Evolutionary conservation across 1,284 basidiomycete species (phyloP).

Genomic region (Caloboletus firmus): DNA sequence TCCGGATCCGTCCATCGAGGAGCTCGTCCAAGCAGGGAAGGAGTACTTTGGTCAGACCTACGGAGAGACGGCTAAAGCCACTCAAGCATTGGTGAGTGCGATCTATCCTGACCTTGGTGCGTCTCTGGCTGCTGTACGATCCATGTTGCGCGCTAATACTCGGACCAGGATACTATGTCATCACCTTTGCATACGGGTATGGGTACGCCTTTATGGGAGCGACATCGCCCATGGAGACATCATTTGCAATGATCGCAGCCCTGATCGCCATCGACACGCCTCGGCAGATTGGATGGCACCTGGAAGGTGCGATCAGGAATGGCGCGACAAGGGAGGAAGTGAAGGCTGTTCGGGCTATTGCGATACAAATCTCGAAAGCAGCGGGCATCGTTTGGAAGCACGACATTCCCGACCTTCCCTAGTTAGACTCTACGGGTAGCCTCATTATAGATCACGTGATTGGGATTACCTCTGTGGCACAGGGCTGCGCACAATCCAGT

Average conservation of each 20-base stretch:
- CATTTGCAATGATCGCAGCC: constrained; percentile 37
- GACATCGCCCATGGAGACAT: constrained; percentile 33
- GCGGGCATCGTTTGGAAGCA: constrained; percentile 23
- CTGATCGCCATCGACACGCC: constrained; percentile 38
- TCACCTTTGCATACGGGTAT: constrained; percentile 33
- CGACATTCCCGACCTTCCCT: constrained; percentile 14
- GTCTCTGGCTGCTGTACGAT: not conserved
- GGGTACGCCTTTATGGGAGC: constrained; percentile 28
- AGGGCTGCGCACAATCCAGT: too few relatives aligned
- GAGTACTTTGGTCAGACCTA: constrained; percentile 48
- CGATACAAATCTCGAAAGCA: constrained; percentile 39
- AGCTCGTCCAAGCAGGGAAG: constrained; percentile 44
- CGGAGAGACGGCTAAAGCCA: constrained; percentile 46
- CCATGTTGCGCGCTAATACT: not conserved
- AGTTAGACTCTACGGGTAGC: not conserved
- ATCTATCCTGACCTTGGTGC: constrained; percentile 60
- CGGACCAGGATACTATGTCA: constrained; percentile 20
- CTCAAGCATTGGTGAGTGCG: constrained; percentile 44
- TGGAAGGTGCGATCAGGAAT: constrained; percentile 36
- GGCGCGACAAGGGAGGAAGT: constrained; percentile 44
- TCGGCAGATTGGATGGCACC: constrained; percentile 37
- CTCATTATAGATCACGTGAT: constrained; percentile 18
- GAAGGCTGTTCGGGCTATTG: constrained; percentile 42
- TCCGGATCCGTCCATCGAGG: constrained; percentile 38
- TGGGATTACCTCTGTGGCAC: not conserved